Evolutionary conservation across 176 grass and related monocot species (phyloP).

Genomic region (Eragrostis nindensis): DNA sequence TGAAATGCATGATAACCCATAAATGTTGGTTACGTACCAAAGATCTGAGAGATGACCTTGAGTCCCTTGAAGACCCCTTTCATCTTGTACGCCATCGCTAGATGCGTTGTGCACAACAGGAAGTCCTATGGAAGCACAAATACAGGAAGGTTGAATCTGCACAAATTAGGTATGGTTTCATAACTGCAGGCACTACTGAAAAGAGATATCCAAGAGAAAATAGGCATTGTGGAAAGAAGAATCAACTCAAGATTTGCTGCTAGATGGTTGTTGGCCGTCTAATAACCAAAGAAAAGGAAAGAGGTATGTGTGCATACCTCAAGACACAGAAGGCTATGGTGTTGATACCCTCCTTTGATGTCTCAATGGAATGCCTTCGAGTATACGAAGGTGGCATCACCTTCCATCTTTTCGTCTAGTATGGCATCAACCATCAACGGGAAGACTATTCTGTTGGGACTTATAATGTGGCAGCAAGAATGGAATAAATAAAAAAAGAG

Average conservation of each 20-base stretch:
- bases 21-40: slow-evolving; percentile 49
- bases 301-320: slow-evolving; percentile 14
- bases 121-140: slow-evolving; percentile 12
- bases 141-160: slow-evolving; percentile 8
- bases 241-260: neutral
- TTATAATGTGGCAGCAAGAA: slow-evolving; percentile 29
- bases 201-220: neutral
- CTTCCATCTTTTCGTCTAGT: slow-evolving; percentile 28
- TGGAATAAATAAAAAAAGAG: slow-evolving; percentile 21
- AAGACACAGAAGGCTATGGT: slow-evolving; percentile 24
- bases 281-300: neutral
- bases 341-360: slow-evolving; percentile 41
- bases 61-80: slow-evolving; percentile 86
- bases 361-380: slow-evolving; percentile 8
- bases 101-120: slow-evolving; percentile 12
- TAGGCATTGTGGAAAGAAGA: neutral
- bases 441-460: slow-evolving; percentile 9
- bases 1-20: neutral
- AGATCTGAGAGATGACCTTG: slow-evolving; percentile 81
- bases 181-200: neutral
- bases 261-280: neutral
- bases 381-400: slow-evolving; percentile 27
- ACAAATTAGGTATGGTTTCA: neutral
- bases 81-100: slow-evolving; percentile 76
- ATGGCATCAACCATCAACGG: slow-evolving; percentile 28